These are phyloP conservation scores for Termitomyces heimii DNA, from an alignment of 768 basidiomycete genomes.

Conservation along the genomic window DNA sequence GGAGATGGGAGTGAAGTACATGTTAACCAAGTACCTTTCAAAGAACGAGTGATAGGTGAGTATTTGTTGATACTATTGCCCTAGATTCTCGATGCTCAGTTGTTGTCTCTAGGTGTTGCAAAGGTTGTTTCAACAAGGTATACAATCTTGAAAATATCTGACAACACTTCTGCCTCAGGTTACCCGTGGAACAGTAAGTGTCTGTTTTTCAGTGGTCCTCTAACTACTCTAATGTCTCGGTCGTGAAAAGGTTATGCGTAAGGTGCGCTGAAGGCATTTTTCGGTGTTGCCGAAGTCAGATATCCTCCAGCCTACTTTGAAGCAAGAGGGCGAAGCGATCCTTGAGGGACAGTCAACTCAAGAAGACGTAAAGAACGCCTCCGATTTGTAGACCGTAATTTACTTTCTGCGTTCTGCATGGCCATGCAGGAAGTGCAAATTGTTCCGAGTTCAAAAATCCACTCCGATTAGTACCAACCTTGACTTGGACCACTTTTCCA, in stretches of 20 bases:
- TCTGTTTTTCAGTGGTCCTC: neutral
- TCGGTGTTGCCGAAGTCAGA: neutral
- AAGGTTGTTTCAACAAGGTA: constrained; percentile 17
- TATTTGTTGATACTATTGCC: neutral
- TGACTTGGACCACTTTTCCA: too few relatives aligned
- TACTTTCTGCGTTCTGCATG: neutral
- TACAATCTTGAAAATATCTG: neutral
- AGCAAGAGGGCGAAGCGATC: constrained; percentile 49
- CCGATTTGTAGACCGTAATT: neutral
- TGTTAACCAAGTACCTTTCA: constrained; percentile 40
- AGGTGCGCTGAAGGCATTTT: constrained; percentile 14
- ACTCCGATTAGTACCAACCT: neutral
- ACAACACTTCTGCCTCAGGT: constrained; percentile 19
- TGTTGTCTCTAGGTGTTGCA: constrained; percentile 21
- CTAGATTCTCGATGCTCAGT: neutral
- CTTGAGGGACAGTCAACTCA: constrained; percentile 38
- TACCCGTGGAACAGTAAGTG: constrained; percentile 37
- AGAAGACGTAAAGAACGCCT: neutral
- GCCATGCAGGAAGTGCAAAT: too few relatives aligned
- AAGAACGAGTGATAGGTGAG: constrained; percentile 53
- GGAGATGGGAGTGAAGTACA: constrained; percentile 28
- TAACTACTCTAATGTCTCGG: neutral
- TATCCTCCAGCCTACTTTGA: constrained; percentile 29
- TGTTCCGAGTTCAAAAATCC: too few relatives aligned
- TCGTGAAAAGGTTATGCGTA: constrained; percentile 24